A percentile compares a stretch with the other conserved stretches of the same genome.
Evolutionary conservation across 2,329 filamentous ascomycete genomes (phyloP).

Genomic region (Emmonsia crescens): DNA sequence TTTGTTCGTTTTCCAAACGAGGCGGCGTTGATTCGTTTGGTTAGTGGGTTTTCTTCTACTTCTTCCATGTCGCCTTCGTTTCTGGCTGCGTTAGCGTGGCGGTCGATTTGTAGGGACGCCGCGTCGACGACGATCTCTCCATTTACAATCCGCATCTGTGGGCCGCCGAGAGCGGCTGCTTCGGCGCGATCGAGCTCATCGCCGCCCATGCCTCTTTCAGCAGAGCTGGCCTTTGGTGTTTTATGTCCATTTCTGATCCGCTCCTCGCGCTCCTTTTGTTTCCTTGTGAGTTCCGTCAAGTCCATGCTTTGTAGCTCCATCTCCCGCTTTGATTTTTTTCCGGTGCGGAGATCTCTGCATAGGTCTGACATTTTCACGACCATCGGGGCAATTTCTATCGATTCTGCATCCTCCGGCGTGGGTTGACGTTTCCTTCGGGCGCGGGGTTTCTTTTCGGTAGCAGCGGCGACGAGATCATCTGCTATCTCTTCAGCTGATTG

Average conservation of each 20-base stretch:
- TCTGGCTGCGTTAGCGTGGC: slow-evolving; percentile 41
- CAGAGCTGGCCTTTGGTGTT: slow-evolving; percentile 2
- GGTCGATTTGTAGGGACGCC: slow-evolving; percentile 43
- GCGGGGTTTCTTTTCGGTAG: slow-evolving; percentile 19
- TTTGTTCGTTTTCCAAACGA: slow-evolving; percentile 42
- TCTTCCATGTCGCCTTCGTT: slow-evolving; percentile 38
- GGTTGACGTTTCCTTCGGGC: slow-evolving; percentile 27
- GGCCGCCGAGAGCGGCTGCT: slow-evolving; percentile 27
- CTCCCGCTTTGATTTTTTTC: slow-evolving; percentile 48
- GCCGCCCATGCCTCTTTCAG: slow-evolving; percentile 17
- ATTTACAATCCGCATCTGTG: slow-evolving; percentile 44
- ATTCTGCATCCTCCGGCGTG: slow-evolving; percentile 40
- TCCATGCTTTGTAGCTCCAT: slow-evolving; percentile 48
- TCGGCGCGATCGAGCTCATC: slow-evolving; percentile 19
- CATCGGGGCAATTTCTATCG: slow-evolving; percentile 42
- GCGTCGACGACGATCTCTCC: slow-evolving; percentile 47
- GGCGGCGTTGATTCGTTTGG: slow-evolving; percentile 36
- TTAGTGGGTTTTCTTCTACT: slow-evolving; percentile 37
- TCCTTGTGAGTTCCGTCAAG: slow-evolving; percentile 41
- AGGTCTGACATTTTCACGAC: slow-evolving; percentile 49
- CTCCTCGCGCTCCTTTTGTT: slow-evolving; percentile 29
- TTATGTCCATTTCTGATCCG: slow-evolving; percentile 9
- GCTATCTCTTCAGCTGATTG: slow-evolving; percentile 15
- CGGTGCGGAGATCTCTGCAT: slow-evolving; percentile 42
- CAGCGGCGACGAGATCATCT: slow-evolving; percentile 11